Evolutionary conservation across 139 green algal species (phyloP).

Genomic region (Klebsormidium nitens): DNA sequence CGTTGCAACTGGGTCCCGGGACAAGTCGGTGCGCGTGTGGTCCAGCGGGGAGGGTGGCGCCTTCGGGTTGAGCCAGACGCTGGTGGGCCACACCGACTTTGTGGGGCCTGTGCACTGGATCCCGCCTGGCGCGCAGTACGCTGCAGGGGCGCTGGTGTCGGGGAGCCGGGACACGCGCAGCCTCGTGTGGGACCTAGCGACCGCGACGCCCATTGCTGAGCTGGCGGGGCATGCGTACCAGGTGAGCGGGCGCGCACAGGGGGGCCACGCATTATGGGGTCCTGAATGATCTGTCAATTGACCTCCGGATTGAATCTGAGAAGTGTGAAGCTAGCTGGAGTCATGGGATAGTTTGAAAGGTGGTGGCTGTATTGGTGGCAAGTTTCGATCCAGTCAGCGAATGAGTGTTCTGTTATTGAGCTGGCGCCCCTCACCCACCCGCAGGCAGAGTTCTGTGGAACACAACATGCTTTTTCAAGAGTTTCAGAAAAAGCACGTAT

Average conservation of each 20-base stretch:
- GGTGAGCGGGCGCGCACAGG: constrained; percentile 70
- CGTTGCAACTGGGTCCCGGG: constrained; percentile 57
- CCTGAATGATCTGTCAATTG: too few species aligned
- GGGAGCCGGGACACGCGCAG: constrained; percentile 73
- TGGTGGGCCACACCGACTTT: constrained; percentile 73
- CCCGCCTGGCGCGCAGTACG: constrained; percentile 29
- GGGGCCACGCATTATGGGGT: too few species aligned
- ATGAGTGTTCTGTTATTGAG: too few species aligned
- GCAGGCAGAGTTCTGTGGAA: too few species aligned
- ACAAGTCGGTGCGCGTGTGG: constrained; percentile 60
- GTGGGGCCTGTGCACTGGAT: constrained; percentile 65
- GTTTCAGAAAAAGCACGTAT: too few species aligned
- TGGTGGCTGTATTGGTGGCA: too few species aligned
- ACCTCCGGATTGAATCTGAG: too few species aligned
- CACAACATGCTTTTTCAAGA: too few species aligned
- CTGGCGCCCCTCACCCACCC: too few species aligned
- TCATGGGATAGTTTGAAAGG: too few species aligned
- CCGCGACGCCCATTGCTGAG: constrained; percentile 23
- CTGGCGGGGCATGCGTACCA: constrained; percentile 73
- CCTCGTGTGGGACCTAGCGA: constrained; percentile 72
- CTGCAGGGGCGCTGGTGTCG: constrained; percentile 59
- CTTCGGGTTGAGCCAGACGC: constrained; percentile 27
- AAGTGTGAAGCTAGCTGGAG: too few species aligned
- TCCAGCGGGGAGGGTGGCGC: background rate
- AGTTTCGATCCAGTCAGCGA: too few species aligned